Evolutionary conservation across 306 rosid species (phyloP).

Genomic region (Prunus davidiana): DNA sequence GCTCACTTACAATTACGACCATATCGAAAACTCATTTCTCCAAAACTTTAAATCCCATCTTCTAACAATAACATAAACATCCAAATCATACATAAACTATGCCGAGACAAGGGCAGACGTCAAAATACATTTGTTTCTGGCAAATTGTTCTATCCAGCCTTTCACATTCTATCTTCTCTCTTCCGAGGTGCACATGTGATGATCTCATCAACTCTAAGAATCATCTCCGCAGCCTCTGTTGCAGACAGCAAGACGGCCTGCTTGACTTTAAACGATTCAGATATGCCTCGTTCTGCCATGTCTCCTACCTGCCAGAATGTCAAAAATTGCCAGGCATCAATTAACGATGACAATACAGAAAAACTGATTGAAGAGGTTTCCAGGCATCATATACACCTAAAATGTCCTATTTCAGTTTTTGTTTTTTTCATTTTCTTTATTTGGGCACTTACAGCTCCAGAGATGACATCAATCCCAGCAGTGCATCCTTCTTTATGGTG

Average conservation of each 20-base stretch:
- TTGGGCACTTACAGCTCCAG: slow-evolving; percentile 76
- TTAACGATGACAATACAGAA: not conserved
- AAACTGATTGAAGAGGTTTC: not conserved
- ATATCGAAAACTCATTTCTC: not conserved
- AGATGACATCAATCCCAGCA: slow-evolving; percentile 88
- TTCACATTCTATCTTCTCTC: slow-evolving; percentile 93
- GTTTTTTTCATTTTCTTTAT: not conserved
- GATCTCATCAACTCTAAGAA: slow-evolving; percentile 96
- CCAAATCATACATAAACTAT: not conserved
- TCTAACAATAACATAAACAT: slow-evolving; percentile 7
- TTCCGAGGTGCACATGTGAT: slow-evolving; percentile 94
- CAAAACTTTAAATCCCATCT: not conserved
- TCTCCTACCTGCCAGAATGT: slow-evolving; percentile 71
- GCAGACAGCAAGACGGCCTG: slow-evolving; percentile 89
- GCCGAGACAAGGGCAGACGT: slow-evolving; percentile 9
- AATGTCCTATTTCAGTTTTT: not conserved
- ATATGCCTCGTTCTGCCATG: slow-evolving; percentile 78
- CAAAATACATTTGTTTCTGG: slow-evolving; percentile 11
- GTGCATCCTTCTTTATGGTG: slow-evolving; percentile 84
- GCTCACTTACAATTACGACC: not conserved
- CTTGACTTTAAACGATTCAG: slow-evolving; percentile 89
- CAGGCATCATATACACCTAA: not conserved
- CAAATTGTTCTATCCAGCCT: slow-evolving; percentile 8
- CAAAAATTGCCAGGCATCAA: not conserved
- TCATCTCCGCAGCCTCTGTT: slow-evolving; percentile 98